These are phyloP conservation scores for Phytophthora idaei DNA, from an alignment of 352 stramenopile species.

Conservation along the genomic window DNA sequence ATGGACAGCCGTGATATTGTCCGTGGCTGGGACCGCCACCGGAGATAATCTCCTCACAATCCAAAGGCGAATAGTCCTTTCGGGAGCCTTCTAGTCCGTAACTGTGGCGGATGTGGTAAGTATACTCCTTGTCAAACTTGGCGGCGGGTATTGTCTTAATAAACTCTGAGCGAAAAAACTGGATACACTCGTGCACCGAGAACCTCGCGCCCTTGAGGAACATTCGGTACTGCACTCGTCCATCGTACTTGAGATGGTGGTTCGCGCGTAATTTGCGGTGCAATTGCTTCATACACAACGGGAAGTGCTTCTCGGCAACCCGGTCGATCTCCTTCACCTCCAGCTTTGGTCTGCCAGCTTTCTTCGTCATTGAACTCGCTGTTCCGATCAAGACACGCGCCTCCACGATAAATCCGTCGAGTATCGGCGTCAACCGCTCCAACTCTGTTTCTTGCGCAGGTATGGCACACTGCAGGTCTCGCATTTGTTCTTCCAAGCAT, in stretches of 20 bases:
- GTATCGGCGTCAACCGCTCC: slow-evolving; percentile 42
- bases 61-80: slow-evolving; percentile 68
- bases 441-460: slow-evolving; percentile 38
- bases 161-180: slow-evolving; percentile 84
- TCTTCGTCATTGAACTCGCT: slow-evolving; percentile 7
- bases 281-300: slow-evolving; percentile 81
- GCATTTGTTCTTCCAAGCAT: slow-evolving; percentile 42
- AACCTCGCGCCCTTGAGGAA: slow-evolving; percentile 88
- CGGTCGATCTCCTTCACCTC: slow-evolving; percentile 70
- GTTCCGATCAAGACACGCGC: slow-evolving; percentile 32
- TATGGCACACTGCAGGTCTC: slow-evolving; percentile 49
- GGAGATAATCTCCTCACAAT: slow-evolving; percentile 66
- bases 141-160: slow-evolving; percentile 51
- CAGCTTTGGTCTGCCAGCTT: slow-evolving; percentile 13
- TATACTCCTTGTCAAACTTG: slow-evolving; percentile 87
- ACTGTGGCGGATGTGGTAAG: slow-evolving; percentile 88
- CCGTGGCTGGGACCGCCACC: slow-evolving; percentile 52
- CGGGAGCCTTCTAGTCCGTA: slow-evolving; percentile 83
- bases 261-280: slow-evolving; percentile 74
- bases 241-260: slow-evolving; percentile 89
- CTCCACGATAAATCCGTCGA: slow-evolving; percentile 45
- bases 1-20: slow-evolving; percentile 85
- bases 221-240: slow-evolving; percentile 80
- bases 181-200: slow-evolving; percentile 74
- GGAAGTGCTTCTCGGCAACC: slow-evolving; percentile 61